These are phyloP conservation scores for Scleroderma bovista DNA, from an alignment of 768 basidiomycete species.

Conservation along the genomic window DNA sequence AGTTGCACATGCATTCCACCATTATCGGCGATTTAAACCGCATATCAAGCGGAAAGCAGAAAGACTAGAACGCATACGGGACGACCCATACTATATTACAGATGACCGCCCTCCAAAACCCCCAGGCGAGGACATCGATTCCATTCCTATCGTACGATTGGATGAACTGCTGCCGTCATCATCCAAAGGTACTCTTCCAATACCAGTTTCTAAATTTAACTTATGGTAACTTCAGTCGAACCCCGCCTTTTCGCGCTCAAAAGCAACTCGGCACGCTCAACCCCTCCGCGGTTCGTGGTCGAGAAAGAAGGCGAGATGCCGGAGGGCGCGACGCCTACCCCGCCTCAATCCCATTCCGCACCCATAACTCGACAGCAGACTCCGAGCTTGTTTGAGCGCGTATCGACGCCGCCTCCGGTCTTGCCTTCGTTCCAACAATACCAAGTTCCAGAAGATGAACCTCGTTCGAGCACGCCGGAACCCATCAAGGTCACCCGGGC, in stretches of 20 bases:
- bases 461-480: conserved; percentile 54
- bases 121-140: conserved; percentile 64
- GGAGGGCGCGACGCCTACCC: conserved; percentile 35
- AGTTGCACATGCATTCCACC: conserved; percentile 10
- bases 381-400: conserved; percentile 24
- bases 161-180: conserved; percentile 61
- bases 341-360: conserved; percentile 17
- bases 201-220: conserved; percentile 2
- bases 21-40: too few species aligned
- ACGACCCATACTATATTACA: conserved; percentile 90
- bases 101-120: conserved; percentile 46
- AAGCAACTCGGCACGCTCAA: conserved; percentile 34
- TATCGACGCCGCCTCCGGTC: conserved; percentile 32
- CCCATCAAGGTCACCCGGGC: conserved; percentile 71
- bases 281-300: conserved; percentile 50
- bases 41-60: conserved; percentile 62
- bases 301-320: conserved; percentile 89
- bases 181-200: conserved; percentile 23
- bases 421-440: conserved; percentile 46
- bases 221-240: conserved; percentile 25
- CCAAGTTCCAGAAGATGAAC: conserved; percentile 41
- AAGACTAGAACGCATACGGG: conserved; percentile 65
- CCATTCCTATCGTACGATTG: conserved; percentile 84
- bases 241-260: conserved; percentile 42
- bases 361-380: conserved; percentile 23